These are phyloP conservation scores for Lupinus albus DNA, from an alignment of 306 rosid species.

Conservation along the genomic window DNA sequence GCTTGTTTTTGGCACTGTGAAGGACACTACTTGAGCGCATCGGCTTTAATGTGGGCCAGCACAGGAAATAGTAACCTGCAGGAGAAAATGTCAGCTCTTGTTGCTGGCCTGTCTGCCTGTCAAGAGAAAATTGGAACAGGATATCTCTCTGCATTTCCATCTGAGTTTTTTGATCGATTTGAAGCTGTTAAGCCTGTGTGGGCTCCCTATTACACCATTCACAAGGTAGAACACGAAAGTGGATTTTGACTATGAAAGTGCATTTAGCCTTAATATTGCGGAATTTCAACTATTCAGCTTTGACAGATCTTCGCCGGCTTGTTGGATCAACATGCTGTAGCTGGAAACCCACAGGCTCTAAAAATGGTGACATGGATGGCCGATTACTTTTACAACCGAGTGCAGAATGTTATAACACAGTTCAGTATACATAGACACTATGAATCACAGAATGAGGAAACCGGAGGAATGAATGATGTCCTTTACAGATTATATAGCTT, in stretches of 20 bases:
- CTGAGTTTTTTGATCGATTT: slow-evolving; percentile 67
- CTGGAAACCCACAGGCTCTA: slow-evolving; percentile 65
- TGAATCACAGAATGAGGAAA: slow-evolving; percentile 69
- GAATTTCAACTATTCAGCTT: slow-evolving; percentile 16
- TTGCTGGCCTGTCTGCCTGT: slow-evolving; percentile 61
- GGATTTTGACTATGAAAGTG: slow-evolving; percentile 17
- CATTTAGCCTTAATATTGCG: slow-evolving; percentile 25
- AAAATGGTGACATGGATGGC: slow-evolving; percentile 79
- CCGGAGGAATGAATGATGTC: slow-evolving; percentile 98
- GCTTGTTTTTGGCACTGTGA: slow-evolving; percentile 45
- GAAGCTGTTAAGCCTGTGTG: slow-evolving; percentile 64
- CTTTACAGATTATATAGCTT: slow-evolving; percentile 72
- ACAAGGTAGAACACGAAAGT: slow-evolving; percentile 65
- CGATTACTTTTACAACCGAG: slow-evolving; percentile 85
- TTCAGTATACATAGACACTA: slow-evolving; percentile 64
- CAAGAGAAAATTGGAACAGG: slow-evolving; percentile 76
- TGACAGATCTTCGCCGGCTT: slow-evolving; percentile 84
- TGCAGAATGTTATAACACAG: slow-evolving; percentile 62
- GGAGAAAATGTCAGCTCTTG: slow-evolving; percentile 65
- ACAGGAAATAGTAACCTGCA: slow-evolving; percentile 59
- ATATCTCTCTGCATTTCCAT: slow-evolving; percentile 91
- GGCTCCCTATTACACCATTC: slow-evolving; percentile 98
- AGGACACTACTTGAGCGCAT: slow-evolving; percentile 95
- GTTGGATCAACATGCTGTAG: slow-evolving; percentile 75
- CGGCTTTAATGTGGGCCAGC: slow-evolving; percentile 90